phyloP scores from a whole-genome alignment of 495 filamentous ascomycete genomes.

The Penicillium goetzii region DNA sequence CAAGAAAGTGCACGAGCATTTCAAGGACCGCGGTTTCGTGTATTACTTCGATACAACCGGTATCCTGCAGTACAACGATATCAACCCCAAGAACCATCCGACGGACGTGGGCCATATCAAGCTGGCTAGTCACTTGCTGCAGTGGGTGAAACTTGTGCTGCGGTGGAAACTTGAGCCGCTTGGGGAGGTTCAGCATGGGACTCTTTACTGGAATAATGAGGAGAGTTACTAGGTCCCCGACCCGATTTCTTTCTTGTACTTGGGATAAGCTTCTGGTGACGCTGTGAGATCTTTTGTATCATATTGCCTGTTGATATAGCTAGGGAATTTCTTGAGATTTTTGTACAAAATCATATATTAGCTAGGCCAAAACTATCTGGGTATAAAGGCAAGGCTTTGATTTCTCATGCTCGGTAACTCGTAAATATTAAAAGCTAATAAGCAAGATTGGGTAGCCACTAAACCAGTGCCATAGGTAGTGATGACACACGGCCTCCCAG shows the following conservation, averaged over 20 bases:
- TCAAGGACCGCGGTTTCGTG: constrained; percentile 61
- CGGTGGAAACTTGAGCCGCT: constrained; percentile 64
- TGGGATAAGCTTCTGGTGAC: not conserved
- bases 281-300: not conserved
- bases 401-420: no score
- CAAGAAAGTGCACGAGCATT: constrained; percentile 57
- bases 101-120: constrained; percentile 72
- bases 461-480: not conserved
- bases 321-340: not conserved
- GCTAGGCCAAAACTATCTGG: not conserved
- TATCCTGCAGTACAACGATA: constrained; percentile 71
- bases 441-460: no score
- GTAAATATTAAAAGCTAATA: no score
- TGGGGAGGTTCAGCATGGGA: constrained; percentile 68
- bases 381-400: not conserved
- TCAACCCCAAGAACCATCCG: constrained; percentile 64
- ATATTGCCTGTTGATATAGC: not conserved
- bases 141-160: constrained; percentile 57
- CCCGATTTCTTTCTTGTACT: no score
- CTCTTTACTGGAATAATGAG: constrained; percentile 64
- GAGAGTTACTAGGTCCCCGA: constrained; percentile 51
- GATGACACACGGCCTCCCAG: not conserved
- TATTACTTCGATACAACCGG: constrained; percentile 71
- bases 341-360: not conserved
- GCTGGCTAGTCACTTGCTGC: constrained; percentile 65